phyloP scores from a whole-genome alignment of 257 asterid species.

The Solanum appendiculatum region DNA sequence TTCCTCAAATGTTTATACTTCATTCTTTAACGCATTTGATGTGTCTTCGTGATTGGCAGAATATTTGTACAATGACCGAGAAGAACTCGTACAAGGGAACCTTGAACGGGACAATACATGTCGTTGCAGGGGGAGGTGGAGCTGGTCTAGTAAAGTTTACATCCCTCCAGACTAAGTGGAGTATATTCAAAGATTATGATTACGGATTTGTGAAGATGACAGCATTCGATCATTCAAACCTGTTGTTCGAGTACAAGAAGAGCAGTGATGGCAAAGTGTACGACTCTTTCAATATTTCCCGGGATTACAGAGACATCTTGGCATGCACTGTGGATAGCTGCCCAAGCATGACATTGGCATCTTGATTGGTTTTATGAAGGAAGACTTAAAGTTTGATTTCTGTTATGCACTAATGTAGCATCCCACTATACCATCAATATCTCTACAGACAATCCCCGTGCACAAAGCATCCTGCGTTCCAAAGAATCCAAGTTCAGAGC shows the following conservation, averaged over 20 bases:
- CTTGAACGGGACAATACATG: slow-evolving; percentile 85
- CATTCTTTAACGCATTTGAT: neutral
- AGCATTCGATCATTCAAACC: slow-evolving; percentile 71
- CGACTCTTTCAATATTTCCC: slow-evolving; percentile 67
- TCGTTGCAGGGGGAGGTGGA: slow-evolving; percentile 96
- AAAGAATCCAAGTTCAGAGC: neutral
- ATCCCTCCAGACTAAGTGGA: slow-evolving; percentile 58
- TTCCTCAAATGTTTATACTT: neutral
- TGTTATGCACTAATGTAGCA: neutral
- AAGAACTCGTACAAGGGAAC: slow-evolving; percentile 48
- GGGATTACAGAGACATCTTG: slow-evolving; percentile 88
- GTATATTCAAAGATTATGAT: slow-evolving; percentile 59
- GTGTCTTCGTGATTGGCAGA: slow-evolving; percentile 22
- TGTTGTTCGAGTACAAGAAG: slow-evolving; percentile 80
- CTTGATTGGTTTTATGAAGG: slow-evolving; percentile 14
- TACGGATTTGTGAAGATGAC: slow-evolving; percentile 79
- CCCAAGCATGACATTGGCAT: slow-evolving; percentile 60
- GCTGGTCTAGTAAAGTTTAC: slow-evolving; percentile 68
- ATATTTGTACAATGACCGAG: slow-evolving; percentile 58
- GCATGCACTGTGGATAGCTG: slow-evolving; percentile 83
- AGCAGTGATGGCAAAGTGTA: slow-evolving; percentile 77
- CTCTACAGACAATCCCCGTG: neutral
- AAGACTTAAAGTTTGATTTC: neutral
- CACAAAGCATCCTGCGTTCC: neutral
- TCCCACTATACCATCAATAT: neutral